Conservation (phyloP, 306 rosid species). For the Albizia julibrissin region DNA sequence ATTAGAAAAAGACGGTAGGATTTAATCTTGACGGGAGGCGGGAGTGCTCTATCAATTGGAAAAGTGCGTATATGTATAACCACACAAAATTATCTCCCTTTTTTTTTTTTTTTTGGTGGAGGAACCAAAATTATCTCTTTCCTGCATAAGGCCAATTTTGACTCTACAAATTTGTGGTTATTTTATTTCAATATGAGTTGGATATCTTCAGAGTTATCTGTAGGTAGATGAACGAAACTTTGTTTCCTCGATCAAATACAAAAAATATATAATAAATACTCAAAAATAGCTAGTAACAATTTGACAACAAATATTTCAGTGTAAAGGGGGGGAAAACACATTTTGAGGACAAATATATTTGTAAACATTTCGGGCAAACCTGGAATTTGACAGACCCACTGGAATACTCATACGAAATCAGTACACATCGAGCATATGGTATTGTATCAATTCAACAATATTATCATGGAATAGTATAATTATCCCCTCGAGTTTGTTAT, state of each 20-base stretch:
- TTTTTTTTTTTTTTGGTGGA: neutral
- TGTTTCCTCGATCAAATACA: neutral
- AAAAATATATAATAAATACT: neutral
- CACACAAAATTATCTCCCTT: neutral
- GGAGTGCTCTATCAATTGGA: neutral
- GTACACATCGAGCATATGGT: no score
- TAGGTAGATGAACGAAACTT: no score
- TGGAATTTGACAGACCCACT: no score
- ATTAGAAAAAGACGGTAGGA: neutral
- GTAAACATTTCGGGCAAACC: no score
- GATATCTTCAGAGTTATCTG: neutral
- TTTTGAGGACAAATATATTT: neutral
- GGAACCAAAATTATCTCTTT: neutral
- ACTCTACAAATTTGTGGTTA: neutral
- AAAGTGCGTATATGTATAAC: neutral
- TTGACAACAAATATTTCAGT: neutral
- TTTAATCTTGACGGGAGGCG: neutral
- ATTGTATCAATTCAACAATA: no score
- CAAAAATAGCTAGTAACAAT: no score
- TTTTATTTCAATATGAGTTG: neutral
- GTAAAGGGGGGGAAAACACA: no score
- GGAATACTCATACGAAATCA: no score
- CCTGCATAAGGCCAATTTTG: neutral
- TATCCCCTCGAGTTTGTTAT: no score
- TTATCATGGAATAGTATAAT: no score